Base-by-base conservation (phyloP, 345 rosid genomes). In the Citrus inodora region DNA sequence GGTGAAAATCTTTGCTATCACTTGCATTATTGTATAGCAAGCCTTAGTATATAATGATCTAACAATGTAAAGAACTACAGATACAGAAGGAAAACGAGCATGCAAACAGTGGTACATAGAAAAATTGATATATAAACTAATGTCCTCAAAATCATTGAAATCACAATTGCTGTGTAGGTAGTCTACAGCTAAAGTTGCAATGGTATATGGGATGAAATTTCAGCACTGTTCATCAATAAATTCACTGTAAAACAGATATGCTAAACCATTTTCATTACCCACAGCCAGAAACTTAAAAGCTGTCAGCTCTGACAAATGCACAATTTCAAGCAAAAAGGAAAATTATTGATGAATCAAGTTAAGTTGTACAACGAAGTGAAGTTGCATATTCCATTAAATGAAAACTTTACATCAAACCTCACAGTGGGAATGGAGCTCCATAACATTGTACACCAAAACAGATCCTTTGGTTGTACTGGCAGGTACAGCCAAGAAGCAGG, bases 401-500 rank as follows among this genome's bases (percentile, higher is more conserved):
- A 68, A 77, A 78, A 48, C 62, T 76, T 78, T 33, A 33, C 38
- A 22, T 72, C 74, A 73, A 78, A 93, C 98, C 94, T 94, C 95
- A 88, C 97, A 90, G 59, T 94, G 97, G 67, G 88, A 88, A 79
- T 86, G 92, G 77, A 89, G 88, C 62, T 87, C 93, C 92, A 85
- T 90, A 81, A 86, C 98, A 77, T 93, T 95, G 88, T 95, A 95
- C 73, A 95, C 84, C 86, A 93, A 78, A 69, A 93, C 95, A 66
- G 93, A 86, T 83, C 98, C 98, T 88, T 86, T 92, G 19, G 88
- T 82, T 6, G 82, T 74, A 83, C 97, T 93, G 62, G 98, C 97
- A 67, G 98, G 98, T 84, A 95, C 86, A 76, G 98, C 98, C 81
- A 95, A 87, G 88, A 89, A 95, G 89, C 98, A 95, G 66, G 90